Evolutionary conservation across 2,329 filamentous ascomycete genomes (phyloP).

Genomic region (Ceratocystis variospora): DNA sequence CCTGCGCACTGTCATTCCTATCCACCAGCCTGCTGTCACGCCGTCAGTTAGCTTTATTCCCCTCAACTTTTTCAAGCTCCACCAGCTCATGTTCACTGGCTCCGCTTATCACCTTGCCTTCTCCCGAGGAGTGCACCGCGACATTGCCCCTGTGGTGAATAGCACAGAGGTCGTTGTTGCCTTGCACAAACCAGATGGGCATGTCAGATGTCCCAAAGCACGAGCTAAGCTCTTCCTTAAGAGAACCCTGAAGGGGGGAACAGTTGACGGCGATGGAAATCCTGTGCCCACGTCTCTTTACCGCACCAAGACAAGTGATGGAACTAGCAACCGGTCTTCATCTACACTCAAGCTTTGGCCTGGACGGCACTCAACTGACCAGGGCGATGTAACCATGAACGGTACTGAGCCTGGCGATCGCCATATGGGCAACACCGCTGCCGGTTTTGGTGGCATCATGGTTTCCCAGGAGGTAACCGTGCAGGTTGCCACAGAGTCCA

Average conservation of each 20-base stretch:
- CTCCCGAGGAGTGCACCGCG: constrained; percentile 44
- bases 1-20: constrained; percentile 48
- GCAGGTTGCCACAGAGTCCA: constrained; percentile 24
- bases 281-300: constrained; percentile 22
- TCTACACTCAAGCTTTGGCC: constrained; percentile 28
- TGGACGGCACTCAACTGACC: constrained; percentile 18
- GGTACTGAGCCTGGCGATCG: not conserved
- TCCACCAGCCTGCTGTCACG: constrained; percentile 36
- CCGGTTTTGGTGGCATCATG: constrained; percentile 42
- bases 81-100: constrained; percentile 47
- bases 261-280: constrained; percentile 25
- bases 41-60: constrained; percentile 46
- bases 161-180: not conserved
- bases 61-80: constrained; percentile 50
- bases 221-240: constrained; percentile 17
- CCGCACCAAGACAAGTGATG: constrained; percentile 21
- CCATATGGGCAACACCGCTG: constrained; percentile 15
- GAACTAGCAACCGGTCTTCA: constrained; percentile 23
- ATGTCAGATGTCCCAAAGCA: not conserved
- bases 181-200: not conserved
- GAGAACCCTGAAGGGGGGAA: constrained; percentile 2
- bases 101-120: constrained; percentile 45
- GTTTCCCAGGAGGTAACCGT: constrained; percentile 48
- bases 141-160: constrained; percentile 40
- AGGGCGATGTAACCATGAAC: not conserved